Evolutionary conservation across 2,329 filamentous ascomycete species (phyloP).

Genomic region (Leptodontidium sp.): DNA sequence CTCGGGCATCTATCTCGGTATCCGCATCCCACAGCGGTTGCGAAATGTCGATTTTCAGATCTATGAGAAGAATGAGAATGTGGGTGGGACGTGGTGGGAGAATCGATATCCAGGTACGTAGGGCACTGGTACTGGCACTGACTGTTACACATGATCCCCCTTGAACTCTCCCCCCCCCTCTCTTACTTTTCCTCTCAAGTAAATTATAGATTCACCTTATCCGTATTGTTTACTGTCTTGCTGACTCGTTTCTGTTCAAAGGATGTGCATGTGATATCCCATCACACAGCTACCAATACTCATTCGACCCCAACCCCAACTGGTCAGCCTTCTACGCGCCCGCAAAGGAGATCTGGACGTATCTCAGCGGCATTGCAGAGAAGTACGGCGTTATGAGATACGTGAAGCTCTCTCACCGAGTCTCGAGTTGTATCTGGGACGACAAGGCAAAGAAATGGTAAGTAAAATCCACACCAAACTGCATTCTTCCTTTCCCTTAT

Average conservation of each 20-base stretch:
- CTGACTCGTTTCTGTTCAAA: conserved; percentile 12
- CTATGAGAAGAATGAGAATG: conserved; percentile 61
- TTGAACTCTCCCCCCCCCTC: no score
- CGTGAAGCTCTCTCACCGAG: conserved; percentile 61
- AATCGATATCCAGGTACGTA: conserved; percentile 54
- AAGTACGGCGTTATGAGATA: conserved; percentile 72
- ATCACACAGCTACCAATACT: conserved; percentile 68
- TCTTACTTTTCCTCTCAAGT: no score
- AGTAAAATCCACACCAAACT: not conserved
- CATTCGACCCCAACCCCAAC: conserved; percentile 71
- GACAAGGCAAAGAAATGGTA: conserved; percentile 55
- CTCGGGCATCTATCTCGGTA: conserved; percentile 46
- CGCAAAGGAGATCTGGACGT: conserved; percentile 73
- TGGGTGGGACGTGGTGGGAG: conserved; percentile 63
- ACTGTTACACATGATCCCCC: no score
- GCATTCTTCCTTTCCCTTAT: no score
- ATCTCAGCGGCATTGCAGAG: conserved; percentile 67
- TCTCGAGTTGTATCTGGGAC: conserved; percentile 66
- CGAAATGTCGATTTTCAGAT: conserved; percentile 50
- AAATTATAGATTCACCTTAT: no score
- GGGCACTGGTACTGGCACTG: no score
- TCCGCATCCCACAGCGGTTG: conserved; percentile 44
- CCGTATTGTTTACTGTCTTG: not conserved
- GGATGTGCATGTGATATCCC: conserved; percentile 38
- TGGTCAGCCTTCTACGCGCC: conserved; percentile 75